Evolutionary conservation across 345 rosid species (phyloP), one percentile per base, ranked within the genome.

Genomic region (Mallotus nudiflorus): DNA sequence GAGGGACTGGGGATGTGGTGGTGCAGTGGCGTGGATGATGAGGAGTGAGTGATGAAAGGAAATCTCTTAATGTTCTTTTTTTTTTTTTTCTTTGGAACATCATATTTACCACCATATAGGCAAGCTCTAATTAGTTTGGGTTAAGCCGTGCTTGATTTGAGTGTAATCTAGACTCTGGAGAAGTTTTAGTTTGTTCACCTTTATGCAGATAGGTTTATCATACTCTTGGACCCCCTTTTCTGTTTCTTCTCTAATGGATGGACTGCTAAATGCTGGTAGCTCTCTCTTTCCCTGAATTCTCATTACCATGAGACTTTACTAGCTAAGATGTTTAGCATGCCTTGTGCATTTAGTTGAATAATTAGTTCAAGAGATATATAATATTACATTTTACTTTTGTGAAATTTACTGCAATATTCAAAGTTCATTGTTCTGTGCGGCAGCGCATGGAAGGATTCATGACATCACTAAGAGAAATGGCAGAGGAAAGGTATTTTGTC

Each of bases 391-490:
- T 62, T 52, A 33, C 16, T 56, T 40, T 44, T 37, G 37, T 69
- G 1, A 31, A 54, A 22, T 71, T 52, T 62, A 27, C 8, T 64
- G 50, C 44, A 46, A 60, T 31, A 63, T 52, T 16, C 62, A 69
- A 69, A 72, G 68, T 40, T 31, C 24, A 44, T 68, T 80, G n/a
- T n/a, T 73, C 57, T 75, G 6, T 82, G 71, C 77, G 65, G 55
- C 95, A 95, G 99, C 84, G 78, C 25, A 89, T 90, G 61, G 97
- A 91, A 71, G 70, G 82, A 70, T 90, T 91, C 85, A 85, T 88
- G 88, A 80, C 77, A 56, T 82, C 89, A 40, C 81, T 95, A 33
- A 81, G 91, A 78, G 96, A 95, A 54, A 66, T 90, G 74, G 97
- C 91, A 25, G 99, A 91, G 80, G 99, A 91, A 78, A 95, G 99